phyloP scores from a whole-genome alignment of 179 eudicot species.

The Carnegiea gigantea region DNA sequence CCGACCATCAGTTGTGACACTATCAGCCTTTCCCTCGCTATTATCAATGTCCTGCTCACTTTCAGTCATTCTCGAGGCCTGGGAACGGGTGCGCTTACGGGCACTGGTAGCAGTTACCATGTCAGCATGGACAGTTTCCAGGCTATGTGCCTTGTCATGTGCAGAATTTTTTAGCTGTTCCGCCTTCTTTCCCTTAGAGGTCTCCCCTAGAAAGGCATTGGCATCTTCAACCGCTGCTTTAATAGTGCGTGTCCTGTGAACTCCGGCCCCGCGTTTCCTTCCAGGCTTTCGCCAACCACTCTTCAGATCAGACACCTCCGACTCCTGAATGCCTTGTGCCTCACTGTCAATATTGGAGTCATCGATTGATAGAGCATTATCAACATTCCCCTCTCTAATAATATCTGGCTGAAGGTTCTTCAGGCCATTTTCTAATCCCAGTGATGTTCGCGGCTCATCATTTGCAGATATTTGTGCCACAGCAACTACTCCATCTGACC shows the following conservation, averaged over 20 bases:
- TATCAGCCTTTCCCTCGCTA: constrained; percentile 75
- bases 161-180: constrained; percentile 38
- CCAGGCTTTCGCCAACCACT: constrained; percentile 33
- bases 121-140: constrained; percentile 34
- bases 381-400: constrained; percentile 30
- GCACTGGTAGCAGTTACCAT: constrained; percentile 32
- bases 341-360: constrained; percentile 38
- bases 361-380: constrained; percentile 36
- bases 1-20: constrained; percentile 63
- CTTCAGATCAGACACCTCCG: constrained; percentile 58
- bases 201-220: constrained; percentile 41
- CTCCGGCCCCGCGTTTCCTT: constrained; percentile 42
- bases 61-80: constrained; percentile 53
- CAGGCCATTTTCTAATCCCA: constrained; percentile 14
- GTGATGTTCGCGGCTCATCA: constrained; percentile 37
- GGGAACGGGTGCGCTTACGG: constrained; percentile 58
- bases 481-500: constrained; percentile 22
- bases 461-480: constrained; percentile 28
- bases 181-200: constrained; percentile 26
- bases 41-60: constrained; percentile 57
- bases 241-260: constrained; percentile 56
- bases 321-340: constrained; percentile 42
- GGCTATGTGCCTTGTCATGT: constrained; percentile 36
- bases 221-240: constrained; percentile 74
- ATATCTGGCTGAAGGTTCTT: constrained; percentile 20